Percentiles rank a stretch among this genome's conserved stretches.
Evolutionary conservation across 2,329 filamentous ascomycete genomes (phyloP).

Genomic region (Cylindrodendrum hubeiense): DNA sequence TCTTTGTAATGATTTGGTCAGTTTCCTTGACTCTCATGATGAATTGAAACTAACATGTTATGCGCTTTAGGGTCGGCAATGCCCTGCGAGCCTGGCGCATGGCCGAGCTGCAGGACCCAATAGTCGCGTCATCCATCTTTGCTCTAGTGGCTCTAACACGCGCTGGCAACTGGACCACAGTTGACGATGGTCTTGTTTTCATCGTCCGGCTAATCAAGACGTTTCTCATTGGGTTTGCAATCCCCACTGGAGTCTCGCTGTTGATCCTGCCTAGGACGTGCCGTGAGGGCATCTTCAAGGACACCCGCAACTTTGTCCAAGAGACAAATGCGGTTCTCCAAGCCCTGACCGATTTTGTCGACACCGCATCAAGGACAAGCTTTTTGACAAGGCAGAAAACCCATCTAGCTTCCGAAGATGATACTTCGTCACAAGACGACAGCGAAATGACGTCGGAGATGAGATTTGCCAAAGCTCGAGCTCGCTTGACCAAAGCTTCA

Average conservation of each 20-base stretch:
- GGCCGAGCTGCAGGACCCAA: constrained; percentile 23
- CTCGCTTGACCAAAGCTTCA: constrained; percentile 4
- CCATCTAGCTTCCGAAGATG: background rate
- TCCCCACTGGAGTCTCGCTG: constrained; percentile 23
- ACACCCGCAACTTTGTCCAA: constrained; percentile 13
- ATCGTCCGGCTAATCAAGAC: constrained; percentile 23
- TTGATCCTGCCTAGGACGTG: constrained; percentile 26
- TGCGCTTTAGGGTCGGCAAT: constrained; percentile 19
- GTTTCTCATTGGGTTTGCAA: constrained; percentile 21
- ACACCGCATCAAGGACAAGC: constrained; percentile 8
- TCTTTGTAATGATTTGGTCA: constrained; percentile 30
- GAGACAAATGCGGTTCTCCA: constrained; percentile 22
- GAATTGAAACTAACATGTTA: background rate
- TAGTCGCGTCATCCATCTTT: constrained; percentile 28
- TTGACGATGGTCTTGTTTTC: constrained; percentile 13
- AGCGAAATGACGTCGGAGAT: background rate
- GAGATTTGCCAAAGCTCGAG: constrained; percentile 13
- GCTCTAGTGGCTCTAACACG: constrained; percentile 23
- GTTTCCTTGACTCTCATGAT: background rate
- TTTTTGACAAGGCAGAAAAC: constrained; percentile 20
- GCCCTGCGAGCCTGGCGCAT: constrained; percentile 22
- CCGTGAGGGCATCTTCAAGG: constrained; percentile 21
- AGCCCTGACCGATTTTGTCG: constrained; percentile 8
- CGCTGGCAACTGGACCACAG: constrained; percentile 18
- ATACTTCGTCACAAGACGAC: background rate